Evolutionary conservation across 169 alveolate species (phyloP).

Genomic region (Pseudocohnilembus persalinus): DNA sequence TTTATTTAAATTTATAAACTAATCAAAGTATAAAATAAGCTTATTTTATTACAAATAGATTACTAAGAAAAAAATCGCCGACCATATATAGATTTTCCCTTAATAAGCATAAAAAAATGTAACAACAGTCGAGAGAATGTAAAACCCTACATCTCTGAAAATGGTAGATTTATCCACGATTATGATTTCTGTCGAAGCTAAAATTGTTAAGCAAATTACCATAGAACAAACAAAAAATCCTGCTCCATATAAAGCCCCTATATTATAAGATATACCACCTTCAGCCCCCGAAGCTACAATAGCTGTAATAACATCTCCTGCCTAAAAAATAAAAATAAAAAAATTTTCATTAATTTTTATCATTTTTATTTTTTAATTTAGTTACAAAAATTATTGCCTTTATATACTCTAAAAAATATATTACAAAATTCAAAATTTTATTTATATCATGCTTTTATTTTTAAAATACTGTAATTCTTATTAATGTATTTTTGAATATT

Average conservation of each 20-base stretch:
- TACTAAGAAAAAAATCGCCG: not conserved
- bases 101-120: conserved; percentile 2
- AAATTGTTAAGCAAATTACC: conserved; percentile 18
- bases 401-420: too few species aligned
- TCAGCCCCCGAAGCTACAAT: conserved; percentile 15
- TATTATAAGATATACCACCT: conserved; percentile 19
- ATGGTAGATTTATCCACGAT: not conserved
- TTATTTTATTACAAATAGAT: not conserved
- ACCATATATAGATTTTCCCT: not conserved
- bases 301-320: conserved; percentile 41
- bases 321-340: not conserved
- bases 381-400: too few species aligned
- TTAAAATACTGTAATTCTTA: too few species aligned
- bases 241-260: conserved; percentile 38
- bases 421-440: too few species aligned
- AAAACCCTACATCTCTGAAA: conserved; percentile 24
- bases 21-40: conserved; percentile 4
- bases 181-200: not conserved
- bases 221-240: conserved; percentile 29
- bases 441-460: too few species aligned
- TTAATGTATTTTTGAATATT: too few species aligned
- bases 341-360: too few species aligned
- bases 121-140: conserved; percentile 28
- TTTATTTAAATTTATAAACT: not conserved
- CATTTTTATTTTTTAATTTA: too few species aligned